phyloP scores from a whole-genome alignment of 2,329 filamentous ascomycete species.

The Leptodontidium sp. region DNA sequence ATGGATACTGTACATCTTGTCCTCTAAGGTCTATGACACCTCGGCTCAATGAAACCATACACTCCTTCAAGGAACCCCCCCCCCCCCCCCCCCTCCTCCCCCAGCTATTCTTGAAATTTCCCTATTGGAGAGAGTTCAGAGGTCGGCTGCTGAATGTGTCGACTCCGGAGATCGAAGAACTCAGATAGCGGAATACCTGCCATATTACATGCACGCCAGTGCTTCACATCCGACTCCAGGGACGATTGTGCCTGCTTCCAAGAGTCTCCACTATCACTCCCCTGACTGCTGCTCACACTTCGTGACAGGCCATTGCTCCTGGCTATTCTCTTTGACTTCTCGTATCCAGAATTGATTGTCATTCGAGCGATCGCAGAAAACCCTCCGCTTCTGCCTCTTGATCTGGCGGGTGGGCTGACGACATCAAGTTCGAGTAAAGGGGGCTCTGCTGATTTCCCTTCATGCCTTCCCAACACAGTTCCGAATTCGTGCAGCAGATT shows the following conservation, averaged over 20 bases:
- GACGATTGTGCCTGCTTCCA: slow-evolving; percentile 19
- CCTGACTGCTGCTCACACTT: slow-evolving; percentile 17
- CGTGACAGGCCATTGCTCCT: background rate
- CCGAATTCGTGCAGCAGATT: slow-evolving; percentile 14
- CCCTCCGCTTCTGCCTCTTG: slow-evolving; percentile 11
- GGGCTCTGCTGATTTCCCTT: background rate
- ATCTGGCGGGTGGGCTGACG: background rate
- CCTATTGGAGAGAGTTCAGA: slow-evolving; percentile 2
- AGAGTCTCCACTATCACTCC: slow-evolving; percentile 14
- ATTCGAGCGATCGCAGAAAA: slow-evolving; percentile 15
- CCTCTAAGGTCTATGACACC: too few species aligned
- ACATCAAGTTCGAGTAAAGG: slow-evolving; percentile 12
- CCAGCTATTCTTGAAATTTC: slow-evolving; percentile 3
- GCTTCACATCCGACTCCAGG: slow-evolving; percentile 19
- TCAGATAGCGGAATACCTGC: slow-evolving; percentile 15
- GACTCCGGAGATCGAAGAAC: slow-evolving; percentile 10
- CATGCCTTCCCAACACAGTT: slow-evolving; percentile 3
- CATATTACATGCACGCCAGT: slow-evolving; percentile 15
- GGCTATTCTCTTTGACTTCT: slow-evolving; percentile 10
- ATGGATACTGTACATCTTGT: too few species aligned
- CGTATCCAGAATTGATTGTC: slow-evolving; percentile 5
- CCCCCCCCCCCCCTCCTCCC: too few species aligned
- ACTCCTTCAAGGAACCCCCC: too few species aligned
- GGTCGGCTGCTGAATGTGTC: slow-evolving; percentile 16
- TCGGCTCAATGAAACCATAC: too few species aligned